These are phyloP conservation scores for Fagopyrum homotropicum DNA, from an alignment of 148 eudicot species.

Conservation along the genomic window DNA sequence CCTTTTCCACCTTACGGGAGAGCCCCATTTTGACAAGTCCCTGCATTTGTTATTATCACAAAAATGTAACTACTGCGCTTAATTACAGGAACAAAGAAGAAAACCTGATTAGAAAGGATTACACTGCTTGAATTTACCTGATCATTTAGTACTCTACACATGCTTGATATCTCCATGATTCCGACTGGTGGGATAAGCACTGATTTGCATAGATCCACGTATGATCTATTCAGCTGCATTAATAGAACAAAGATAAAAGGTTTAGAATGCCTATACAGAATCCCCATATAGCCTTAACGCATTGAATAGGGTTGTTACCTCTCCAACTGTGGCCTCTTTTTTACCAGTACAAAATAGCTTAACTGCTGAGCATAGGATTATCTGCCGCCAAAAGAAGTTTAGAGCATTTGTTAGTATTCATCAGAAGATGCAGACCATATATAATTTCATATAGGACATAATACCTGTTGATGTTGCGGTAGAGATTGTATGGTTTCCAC, in stretches of 20 bases:
- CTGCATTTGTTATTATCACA: slow-evolving; percentile 25
- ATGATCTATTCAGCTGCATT: slow-evolving; percentile 62
- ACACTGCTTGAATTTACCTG: slow-evolving; percentile 38
- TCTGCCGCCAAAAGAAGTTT: slow-evolving; percentile 31
- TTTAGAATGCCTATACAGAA: not conserved
- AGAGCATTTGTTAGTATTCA: not conserved
- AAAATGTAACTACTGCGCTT: not conserved
- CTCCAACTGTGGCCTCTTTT: slow-evolving; percentile 71
- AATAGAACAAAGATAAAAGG: not conserved
- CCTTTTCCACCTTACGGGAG: slow-evolving; percentile 61
- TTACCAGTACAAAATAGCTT: slow-evolving; percentile 69
- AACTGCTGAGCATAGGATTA: slow-evolving; percentile 83
- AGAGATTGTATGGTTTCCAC: slow-evolving; percentile 85
- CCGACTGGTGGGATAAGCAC: slow-evolving; percentile 56
- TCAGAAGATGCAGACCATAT: not conserved
- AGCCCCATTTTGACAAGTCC: slow-evolving; percentile 76
- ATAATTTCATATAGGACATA: not conserved
- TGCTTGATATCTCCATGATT: slow-evolving; percentile 72
- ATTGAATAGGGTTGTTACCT: slow-evolving; percentile 37
- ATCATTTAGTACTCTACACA: slow-evolving; percentile 87
- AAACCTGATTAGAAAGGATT: not conserved
- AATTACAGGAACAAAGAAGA: not conserved
- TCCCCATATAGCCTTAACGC: not conserved
- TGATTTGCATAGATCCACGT: slow-evolving; percentile 69
- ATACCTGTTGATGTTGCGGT: slow-evolving; percentile 98